Percentiles rank a stretch among this genome's conserved stretches.
phyloP scores from a whole-genome alignment of 2,329 filamentous ascomycete genomes.

The Talaromyces albobiverticillius region DNA sequence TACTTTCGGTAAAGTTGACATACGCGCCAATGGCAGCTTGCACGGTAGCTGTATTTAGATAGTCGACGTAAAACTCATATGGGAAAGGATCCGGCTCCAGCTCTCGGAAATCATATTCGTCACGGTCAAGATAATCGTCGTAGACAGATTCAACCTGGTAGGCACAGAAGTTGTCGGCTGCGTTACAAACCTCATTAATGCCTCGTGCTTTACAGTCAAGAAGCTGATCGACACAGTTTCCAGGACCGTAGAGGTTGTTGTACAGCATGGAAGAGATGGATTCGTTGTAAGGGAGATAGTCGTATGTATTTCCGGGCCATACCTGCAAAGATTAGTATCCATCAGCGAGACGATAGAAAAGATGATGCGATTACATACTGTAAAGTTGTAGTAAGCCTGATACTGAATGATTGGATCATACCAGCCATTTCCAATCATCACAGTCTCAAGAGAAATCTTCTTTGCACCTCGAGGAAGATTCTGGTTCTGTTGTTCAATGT shows the following conservation, averaged over 20 bases:
- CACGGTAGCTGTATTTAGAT: conserved; percentile 56
- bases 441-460: conserved; percentile 26
- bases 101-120: conserved; percentile 59
- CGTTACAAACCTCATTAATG: conserved; percentile 50
- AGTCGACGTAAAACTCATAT: conserved; percentile 52
- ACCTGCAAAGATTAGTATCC: conserved; percentile 16
- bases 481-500: conserved; percentile 42
- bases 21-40: conserved; percentile 59
- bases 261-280: conserved; percentile 51
- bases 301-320: conserved; percentile 35
- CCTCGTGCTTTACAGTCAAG: conserved; percentile 54
- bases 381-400: conserved; percentile 39
- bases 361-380: too few relatives aligned
- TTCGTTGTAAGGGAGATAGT: conserved; percentile 37
- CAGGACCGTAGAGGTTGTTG: conserved; percentile 59
- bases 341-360: not conserved
- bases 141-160: conserved; percentile 47
- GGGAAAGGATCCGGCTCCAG: conserved; percentile 53
- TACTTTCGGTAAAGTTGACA: conserved; percentile 55
- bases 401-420: conserved; percentile 38
- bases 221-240: conserved; percentile 60
- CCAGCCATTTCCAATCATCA: conserved; percentile 40
- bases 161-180: conserved; percentile 54
- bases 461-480: conserved; percentile 31
- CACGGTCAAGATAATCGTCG: conserved; percentile 47